Conservation (phyloP, 352 stramenopile species). For the Pythium graminicola region DNA sequence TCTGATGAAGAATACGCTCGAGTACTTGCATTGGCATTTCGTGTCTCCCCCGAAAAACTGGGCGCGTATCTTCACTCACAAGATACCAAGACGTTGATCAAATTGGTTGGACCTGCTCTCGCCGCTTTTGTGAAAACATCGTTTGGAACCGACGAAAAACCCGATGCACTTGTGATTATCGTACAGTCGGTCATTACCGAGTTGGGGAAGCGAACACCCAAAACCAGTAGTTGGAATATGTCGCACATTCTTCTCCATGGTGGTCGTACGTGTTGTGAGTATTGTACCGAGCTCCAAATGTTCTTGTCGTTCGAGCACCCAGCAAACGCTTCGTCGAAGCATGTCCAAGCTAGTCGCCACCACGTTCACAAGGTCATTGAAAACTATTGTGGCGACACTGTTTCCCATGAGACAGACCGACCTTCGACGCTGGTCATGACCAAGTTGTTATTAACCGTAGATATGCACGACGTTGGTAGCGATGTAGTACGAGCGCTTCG, state of each 20-base stretch:
- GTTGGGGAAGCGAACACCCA: constrained; percentile 2
- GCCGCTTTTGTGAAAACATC: background rate
- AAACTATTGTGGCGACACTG: background rate
- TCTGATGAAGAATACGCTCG: constrained; percentile 4
- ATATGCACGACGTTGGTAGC: constrained; percentile 10
- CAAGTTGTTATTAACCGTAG: constrained; percentile 5
- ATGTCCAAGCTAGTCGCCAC: constrained; percentile 11
- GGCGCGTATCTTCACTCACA: constrained; percentile 1
- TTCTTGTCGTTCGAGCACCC: constrained; percentile 7
- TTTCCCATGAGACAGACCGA: constrained; percentile 13
- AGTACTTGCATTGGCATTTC: constrained; percentile 1
- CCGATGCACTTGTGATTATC: background rate
- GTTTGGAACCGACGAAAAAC: background rate
- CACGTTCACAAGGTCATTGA: constrained; percentile 19
- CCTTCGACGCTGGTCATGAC: constrained; percentile 16
- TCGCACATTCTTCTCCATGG: constrained; percentile 10
- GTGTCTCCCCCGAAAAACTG: constrained; percentile 8
- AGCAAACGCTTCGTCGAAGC: constrained; percentile 6
- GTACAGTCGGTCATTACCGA: constrained; percentile 2
- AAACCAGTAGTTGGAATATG: constrained; percentile 5
- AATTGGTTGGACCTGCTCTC: constrained; percentile 5
- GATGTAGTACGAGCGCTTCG: constrained; percentile 4
- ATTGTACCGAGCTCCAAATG: constrained; percentile 14
- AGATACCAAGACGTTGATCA: constrained; percentile 11
- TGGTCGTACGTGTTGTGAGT: constrained; percentile 5